Evolutionary conservation across 306 rosid species (phyloP), one percentile per base, ranked within the genome.

Genomic region (Prunus fruticosa): DNA sequence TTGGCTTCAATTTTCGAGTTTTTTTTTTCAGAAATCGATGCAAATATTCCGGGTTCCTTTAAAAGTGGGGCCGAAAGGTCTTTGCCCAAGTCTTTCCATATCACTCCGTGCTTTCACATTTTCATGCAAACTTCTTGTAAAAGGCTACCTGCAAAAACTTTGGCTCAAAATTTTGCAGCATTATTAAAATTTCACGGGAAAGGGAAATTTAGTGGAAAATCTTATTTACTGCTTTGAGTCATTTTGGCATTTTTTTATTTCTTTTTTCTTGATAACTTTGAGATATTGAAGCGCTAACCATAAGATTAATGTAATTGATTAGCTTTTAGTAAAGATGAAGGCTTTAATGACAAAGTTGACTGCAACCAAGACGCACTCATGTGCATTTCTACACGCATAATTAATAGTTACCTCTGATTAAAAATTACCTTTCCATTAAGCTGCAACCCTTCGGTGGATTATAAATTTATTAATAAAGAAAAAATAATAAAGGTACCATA

Each of bases 1-100:
- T n/a, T 51, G 50, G 49, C 16, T 6, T 50, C 32, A 30, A 28
- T 81, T 54, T 71, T 13, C 20, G 5, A 28, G 5, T 71, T 7
- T 7, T 62, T 61, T 2, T 41, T 82, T 70, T 68, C 82, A 78
- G 86, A 85, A 85, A 78, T 90, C 86, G 67, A 87, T 76, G 97
- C 83, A 67, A 23, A 82, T 73, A 67, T 80, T 86, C 72, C 56
- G 73, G 78, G 69, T 65, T 79, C 64, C 82, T 67, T 76, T 82
- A 74, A 78, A 82, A 86, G 88, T 86, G 90, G 95, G 91, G 61
- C 81, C 88, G 52, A 82, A 84, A 87, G 86, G 64, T 64, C 74
- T n/a, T n/a, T n/a, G n/a, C n/a, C n/a, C n/a, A n/a, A n/a, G n/a
- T n/a, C n/a, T 5, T 22, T 51, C 5, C 4, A 23, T 57, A n/a